These are phyloP conservation scores for Colletotrichum sp. DNA, from an alignment of 2,329 filamentous ascomycete species.

Conservation along the genomic window DNA sequence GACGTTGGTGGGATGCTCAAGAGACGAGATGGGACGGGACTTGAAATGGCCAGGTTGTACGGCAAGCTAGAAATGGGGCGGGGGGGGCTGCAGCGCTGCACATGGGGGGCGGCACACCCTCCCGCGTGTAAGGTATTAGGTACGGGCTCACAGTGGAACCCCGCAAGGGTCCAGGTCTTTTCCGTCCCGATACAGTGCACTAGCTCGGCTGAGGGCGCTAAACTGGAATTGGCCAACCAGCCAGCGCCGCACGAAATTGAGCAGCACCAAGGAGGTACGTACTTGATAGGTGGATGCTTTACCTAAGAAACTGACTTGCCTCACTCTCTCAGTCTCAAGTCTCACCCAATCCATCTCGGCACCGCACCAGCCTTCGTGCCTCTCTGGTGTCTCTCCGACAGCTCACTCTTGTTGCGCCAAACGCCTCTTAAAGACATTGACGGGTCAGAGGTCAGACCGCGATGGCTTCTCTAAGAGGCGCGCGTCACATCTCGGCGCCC, in stretches of 20 bases:
- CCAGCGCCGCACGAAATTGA: background rate
- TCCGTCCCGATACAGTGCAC: background rate
- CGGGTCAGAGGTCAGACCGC: background rate
- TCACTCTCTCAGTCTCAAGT: background rate
- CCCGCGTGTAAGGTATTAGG: background rate
- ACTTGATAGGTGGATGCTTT: background rate
- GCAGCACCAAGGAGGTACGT: background rate
- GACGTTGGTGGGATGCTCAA: conserved; percentile 8
- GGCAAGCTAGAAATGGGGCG: conserved; percentile 9
- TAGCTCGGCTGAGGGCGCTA: background rate
- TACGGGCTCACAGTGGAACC: background rate
- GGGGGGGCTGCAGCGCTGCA: conserved; percentile 13
- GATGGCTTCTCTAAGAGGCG: conserved; percentile 9
- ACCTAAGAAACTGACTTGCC: background rate
- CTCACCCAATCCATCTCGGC: background rate
- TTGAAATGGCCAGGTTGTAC: conserved; percentile 20
- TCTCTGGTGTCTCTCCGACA: background rate
- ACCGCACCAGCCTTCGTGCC: background rate
- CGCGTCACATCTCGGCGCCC: background rate
- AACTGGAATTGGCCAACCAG: background rate
- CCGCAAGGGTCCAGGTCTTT: conserved; percentile 1
- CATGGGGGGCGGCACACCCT: conserved; percentile 4
- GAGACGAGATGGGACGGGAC: background rate
- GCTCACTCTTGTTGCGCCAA: background rate
- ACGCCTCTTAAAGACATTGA: background rate